Evolutionary conservation across 306 rosid species (phyloP).

Genomic region (Quillaja saponaria): DNA sequence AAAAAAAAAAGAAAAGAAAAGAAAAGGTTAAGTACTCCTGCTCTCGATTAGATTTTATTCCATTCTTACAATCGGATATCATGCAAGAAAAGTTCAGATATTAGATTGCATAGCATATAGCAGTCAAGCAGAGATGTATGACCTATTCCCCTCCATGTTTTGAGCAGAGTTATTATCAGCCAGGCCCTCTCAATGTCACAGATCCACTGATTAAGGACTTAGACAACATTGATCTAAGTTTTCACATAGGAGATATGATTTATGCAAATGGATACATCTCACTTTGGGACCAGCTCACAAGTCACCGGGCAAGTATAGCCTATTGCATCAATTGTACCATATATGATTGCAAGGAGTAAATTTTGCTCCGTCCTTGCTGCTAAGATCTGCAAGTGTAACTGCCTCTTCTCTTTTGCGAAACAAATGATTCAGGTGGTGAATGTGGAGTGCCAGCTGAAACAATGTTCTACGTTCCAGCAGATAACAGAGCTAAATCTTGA

Average conservation of each 20-base stretch:
- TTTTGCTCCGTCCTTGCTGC: too few species aligned
- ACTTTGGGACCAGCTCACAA: slow-evolving; percentile 93
- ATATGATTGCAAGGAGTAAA: slow-evolving; percentile 78
- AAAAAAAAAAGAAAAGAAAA: too few species aligned
- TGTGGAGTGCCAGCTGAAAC: slow-evolving; percentile 89
- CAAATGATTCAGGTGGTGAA: slow-evolving; percentile 93
- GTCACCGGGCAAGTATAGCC: slow-evolving; percentile 97
- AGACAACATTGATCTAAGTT: slow-evolving; percentile 68
- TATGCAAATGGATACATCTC: slow-evolving; percentile 91
- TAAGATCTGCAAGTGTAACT: too few species aligned
- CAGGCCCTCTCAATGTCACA: slow-evolving; percentile 80
- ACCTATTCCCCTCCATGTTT: too few species aligned
- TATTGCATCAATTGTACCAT: slow-evolving; percentile 78
- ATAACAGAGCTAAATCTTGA: slow-evolving; percentile 91
- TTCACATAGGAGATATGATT: slow-evolving; percentile 82
- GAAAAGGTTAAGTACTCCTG: too few species aligned
- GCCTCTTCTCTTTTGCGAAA: too few species aligned
- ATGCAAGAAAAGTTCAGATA: too few species aligned
- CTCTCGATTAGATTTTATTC: too few species aligned
- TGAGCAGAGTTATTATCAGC: too few species aligned
- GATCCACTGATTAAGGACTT: slow-evolving; percentile 76
- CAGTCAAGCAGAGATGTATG: too few species aligned
- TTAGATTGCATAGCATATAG: too few species aligned
- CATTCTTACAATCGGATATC: too few species aligned
- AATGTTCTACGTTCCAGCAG: slow-evolving; percentile 88